A percentile compares a stretch with the other conserved stretches of the same genome.
phyloP scores from a whole-genome alignment of 306 rosid species.

The Delonix regia region DNA sequence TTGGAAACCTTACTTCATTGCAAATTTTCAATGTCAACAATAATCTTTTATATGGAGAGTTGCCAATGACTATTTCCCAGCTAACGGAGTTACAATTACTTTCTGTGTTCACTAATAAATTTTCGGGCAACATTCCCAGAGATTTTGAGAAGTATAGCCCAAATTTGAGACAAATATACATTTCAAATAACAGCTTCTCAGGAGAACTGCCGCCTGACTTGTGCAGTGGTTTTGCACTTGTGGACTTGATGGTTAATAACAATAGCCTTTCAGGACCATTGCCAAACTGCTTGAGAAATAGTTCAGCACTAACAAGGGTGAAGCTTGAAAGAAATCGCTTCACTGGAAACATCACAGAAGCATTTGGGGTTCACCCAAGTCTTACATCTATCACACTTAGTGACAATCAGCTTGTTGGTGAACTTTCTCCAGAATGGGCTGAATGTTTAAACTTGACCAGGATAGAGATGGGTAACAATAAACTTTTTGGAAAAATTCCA shows the following conservation, averaged over 20 bases:
- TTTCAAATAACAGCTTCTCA: constrained; percentile 65
- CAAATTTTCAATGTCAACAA: constrained; percentile 45
- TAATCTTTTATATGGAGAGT: constrained; percentile 51
- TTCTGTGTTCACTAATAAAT: constrained; percentile 61
- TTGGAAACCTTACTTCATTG: constrained; percentile 58
- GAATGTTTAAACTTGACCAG: constrained; percentile 45
- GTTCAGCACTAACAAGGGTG: constrained; percentile 46
- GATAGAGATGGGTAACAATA: constrained; percentile 49
- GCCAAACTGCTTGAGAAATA: constrained; percentile 64
- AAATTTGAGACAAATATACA: constrained; percentile 27
- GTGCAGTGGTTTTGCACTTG: constrained; percentile 46
- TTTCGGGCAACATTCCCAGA: constrained; percentile 55
- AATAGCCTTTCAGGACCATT: constrained; percentile 62
- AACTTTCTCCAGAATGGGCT: constrained; percentile 61
- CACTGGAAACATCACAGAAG: constrained; percentile 61
- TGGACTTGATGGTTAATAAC: constrained; percentile 33
- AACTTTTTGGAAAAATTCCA: constrained; percentile 66
- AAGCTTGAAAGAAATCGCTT: constrained; percentile 62
- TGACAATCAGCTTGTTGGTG: constrained; percentile 55
- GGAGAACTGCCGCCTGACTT: constrained; percentile 69
- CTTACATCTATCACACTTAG: constrained; percentile 40
- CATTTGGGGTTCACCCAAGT: constrained; percentile 39
- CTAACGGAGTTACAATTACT: constrained; percentile 26
- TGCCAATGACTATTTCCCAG: constrained; percentile 54
- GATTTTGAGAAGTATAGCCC: constrained; percentile 65